Evolutionary conservation across 371 early-diverging fungal species (phyloP), one percentile per base, ranked within the genome.

Genomic region (Circinella minor): DNA sequence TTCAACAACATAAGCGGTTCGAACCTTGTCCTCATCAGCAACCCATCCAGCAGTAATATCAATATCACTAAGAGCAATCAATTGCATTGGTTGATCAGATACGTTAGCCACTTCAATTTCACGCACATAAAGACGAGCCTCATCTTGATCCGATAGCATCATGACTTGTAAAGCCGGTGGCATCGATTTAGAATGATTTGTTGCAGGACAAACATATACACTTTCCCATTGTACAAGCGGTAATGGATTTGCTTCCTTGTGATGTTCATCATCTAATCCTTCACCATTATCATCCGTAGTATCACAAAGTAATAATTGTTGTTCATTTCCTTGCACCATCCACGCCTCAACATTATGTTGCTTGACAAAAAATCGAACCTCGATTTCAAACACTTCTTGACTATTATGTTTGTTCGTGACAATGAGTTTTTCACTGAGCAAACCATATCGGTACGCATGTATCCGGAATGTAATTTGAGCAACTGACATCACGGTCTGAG

Each of bases 351-450:
- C 62, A 15, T 73, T 77, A 27, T 80, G 79, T 38, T 77, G 78
- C 57, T 92, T 91, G 18, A 90, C 89, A 80, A 92, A 92, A 8
- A 91, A 74, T 8, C 89, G 85, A 4, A 92, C 84, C 67, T 90
- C 88, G 63, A 93, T 85, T 48, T 82, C 81, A 70, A 91, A 81
- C 36, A 82, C 78, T 66, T 93, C 91, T 37, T 82, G 79, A 17
- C 90, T 84, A 67, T 94, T 92, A 76, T 92, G 87, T 65, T 86
- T 76, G 81, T 95, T 95, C 34, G 85, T 86, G 4, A 91, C 87
- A 57, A 82, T 69, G 18, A 93, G 77, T 8, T 81, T 81, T 51
- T 92, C 91, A 13, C 80, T 82, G 43, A 89, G 75, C 10, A 91
- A 72, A 1, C 94, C 95, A 63, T 87, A 86, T 5, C 83, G 81